Evolutionary conservation across 1,284 basidiomycete species (phyloP), one percentile per base, ranked within the genome.

Genomic region (Porodaedalea pini): DNA sequence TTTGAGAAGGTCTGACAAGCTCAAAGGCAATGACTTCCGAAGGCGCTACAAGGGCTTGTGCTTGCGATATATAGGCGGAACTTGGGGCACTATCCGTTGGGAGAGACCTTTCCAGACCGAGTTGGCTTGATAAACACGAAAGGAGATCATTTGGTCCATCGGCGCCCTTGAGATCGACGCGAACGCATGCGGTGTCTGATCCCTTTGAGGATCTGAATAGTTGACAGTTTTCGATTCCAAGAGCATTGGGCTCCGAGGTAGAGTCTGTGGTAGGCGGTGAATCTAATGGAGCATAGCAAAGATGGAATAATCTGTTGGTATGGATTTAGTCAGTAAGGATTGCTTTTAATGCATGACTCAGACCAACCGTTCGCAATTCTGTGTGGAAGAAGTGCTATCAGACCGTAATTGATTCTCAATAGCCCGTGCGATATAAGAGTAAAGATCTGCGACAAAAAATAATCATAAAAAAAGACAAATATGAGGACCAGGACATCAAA

Each of bases 1-100:
- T n/a, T n/a, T 66, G 66, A 27, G 54, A 50, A 23, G 63, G 62
- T 44, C 73, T 73, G 21, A 67, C 47, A 19, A 88, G 73, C 37
- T 82, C 73, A 66, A 89, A 89, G 0, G 77, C 75, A 41, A 88
- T 74, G 31, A 87, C 73, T 34, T 84, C 79, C 4, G 85, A 84
- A 0, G 83, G 75, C 43, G 78, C 73, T 23, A 80, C 71, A 58
- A 88, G 87, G 31, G 84, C 78, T 25, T 81, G 78, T 62, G 80
- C 78, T 8, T 71, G 71, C 31, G 63, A 54, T 25, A 48, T 36
- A 32, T 34, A 34, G 34, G 8, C 21, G n/a, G 34, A 29, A 7
- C 8, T 54, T 23, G 25, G 36, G 10, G 25, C 7, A 17, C n/a
- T 47, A 47, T 47, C 45, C 8, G 45, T 17, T 10, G n/a, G 17